Conservation (phyloP, 148 eudicot species). For the Vaccinium darrowii region DNA sequence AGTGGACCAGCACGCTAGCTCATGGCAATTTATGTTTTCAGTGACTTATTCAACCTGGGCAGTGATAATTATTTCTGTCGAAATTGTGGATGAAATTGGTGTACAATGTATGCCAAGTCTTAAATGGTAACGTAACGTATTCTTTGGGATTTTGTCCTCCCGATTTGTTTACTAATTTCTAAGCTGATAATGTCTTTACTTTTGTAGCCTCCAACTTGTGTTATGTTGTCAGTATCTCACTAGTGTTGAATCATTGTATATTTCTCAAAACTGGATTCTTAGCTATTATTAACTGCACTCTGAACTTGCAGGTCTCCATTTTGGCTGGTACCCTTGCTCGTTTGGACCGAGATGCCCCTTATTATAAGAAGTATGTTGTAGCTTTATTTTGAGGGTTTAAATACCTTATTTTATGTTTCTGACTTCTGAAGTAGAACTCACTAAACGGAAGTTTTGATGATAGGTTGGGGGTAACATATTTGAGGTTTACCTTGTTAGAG, state of each 20-base stretch:
- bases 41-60: not conserved
- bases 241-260: not conserved
- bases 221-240: not conserved
- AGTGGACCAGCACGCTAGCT: not conserved
- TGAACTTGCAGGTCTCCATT: conserved; percentile 80
- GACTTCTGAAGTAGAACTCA: not conserved
- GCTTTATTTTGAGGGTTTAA: not conserved
- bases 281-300: conserved; percentile 1
- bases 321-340: conserved; percentile 99
- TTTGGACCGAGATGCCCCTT: conserved; percentile 97
- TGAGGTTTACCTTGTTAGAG: not conserved
- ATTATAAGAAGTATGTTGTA: conserved; percentile 76
- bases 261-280: not conserved
- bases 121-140: not conserved
- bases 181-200: not conserved
- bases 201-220: not conserved
- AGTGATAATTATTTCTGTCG: not conserved
- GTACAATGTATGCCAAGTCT: not conserved
- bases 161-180: not conserved
- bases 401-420: not conserved
- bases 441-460: not conserved
- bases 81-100: not conserved
- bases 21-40: not conserved
- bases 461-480: not conserved
- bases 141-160: not conserved